Percentiles rank a stretch among this genome's conserved stretches.
phyloP scores from a whole-genome alignment of 2,329 filamentous ascomycete species.

The Nemania abortiva region DNA sequence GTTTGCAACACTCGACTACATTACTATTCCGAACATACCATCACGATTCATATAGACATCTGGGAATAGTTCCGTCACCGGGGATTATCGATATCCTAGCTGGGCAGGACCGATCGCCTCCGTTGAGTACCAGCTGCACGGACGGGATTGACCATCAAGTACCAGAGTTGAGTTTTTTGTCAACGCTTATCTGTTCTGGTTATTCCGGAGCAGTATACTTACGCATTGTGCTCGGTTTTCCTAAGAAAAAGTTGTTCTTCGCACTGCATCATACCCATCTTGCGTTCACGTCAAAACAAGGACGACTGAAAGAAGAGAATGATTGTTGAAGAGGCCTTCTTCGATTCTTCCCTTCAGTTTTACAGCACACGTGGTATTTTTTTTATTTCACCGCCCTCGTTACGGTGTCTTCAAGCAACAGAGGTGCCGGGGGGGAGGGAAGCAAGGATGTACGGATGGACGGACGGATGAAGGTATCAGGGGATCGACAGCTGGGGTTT shows the following conservation, averaged over 20 bases:
- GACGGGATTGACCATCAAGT: not conserved
- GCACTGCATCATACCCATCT: constrained; percentile 37
- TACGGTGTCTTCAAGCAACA: constrained; percentile 21
- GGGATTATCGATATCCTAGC: constrained; percentile 2
- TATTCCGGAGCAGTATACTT: constrained; percentile 5
- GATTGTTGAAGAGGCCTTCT: constrained; percentile 28
- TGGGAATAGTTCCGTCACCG: not conserved
- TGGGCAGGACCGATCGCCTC: not conserved
- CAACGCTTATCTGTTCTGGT: not conserved
- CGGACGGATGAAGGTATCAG: constrained; percentile 26
- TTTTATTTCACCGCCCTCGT: constrained; percentile 19
- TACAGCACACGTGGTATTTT: not conserved
- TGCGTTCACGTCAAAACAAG: constrained; percentile 28
- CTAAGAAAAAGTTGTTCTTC: constrained; percentile 32
- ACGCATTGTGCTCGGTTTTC: constrained; percentile 11
- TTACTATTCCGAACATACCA: constrained; percentile 14
- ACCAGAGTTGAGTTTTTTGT: not conserved
- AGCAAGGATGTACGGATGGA: constrained; percentile 20
- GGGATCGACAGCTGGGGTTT: constrained; percentile 20
- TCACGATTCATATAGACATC: constrained; percentile 21
- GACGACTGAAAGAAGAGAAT: constrained; percentile 18
- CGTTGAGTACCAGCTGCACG: not conserved
- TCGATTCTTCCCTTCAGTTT: constrained; percentile 25
- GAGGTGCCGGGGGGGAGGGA: constrained; percentile 36
- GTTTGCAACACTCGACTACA: constrained; percentile 10